These are phyloP conservation scores for Carex littledalei DNA, from an alignment of 176 grass and related monocot species.

Conservation along the genomic window DNA sequence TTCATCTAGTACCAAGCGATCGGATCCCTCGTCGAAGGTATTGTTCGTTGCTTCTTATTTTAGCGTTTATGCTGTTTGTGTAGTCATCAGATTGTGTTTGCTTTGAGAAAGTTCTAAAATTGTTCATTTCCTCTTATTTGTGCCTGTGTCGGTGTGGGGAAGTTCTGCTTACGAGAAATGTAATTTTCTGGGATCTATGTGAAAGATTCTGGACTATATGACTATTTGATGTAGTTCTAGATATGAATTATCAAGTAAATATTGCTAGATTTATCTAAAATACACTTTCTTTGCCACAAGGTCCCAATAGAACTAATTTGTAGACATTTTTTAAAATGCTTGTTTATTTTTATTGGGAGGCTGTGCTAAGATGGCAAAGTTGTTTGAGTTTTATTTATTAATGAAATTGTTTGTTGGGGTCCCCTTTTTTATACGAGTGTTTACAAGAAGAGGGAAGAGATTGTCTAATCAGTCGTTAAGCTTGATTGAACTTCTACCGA, in stretches of 20 bases:
- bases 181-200: background rate
- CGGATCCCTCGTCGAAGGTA: slow-evolving; percentile 37
- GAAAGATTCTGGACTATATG: background rate
- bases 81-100: background rate
- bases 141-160: background rate
- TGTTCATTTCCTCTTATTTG: background rate
- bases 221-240: background rate
- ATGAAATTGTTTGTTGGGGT: background rate
- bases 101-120: background rate
- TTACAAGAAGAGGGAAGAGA: background rate
- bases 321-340: background rate
- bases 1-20: slow-evolving; percentile 28
- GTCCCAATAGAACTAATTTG: background rate
- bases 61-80: background rate
- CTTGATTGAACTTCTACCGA: background rate
- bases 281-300: background rate
- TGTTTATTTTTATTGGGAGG: background rate
- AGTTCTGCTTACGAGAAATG: background rate
- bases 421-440: background rate
- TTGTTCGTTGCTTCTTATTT: background rate
- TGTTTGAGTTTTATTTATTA: background rate
- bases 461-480: background rate
- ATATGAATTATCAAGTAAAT: background rate
- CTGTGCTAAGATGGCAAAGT: background rate
- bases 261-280: background rate